Base-by-base conservation (phyloP, 2,329 filamentous ascomycete species). In the Ceratocystis cacaofunesta region DNA sequence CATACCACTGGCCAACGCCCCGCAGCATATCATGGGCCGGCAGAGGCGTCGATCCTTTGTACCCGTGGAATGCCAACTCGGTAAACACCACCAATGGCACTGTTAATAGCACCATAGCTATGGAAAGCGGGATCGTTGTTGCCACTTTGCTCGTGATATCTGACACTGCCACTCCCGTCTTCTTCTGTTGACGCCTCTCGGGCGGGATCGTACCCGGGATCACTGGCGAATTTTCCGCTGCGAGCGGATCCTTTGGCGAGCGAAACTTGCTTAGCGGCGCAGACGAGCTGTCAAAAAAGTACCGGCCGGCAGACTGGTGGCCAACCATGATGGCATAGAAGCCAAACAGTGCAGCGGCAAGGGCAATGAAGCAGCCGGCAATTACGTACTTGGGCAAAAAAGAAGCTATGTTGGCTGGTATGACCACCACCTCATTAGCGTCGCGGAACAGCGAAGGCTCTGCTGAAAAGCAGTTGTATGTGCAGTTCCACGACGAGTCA, bases 401-500 rank as follows among this genome's bases (percentile, higher is more conserved):
- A 3, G 66, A 52, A 22, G 63, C 66, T 28, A 67, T 55, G 58
- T 65, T 65, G 1, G 66, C 66, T 7, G 62, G 66, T 58, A 67
- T 67, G 17, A 65, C 63, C 17, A 62, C 30, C 36, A 67, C 58
- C 5, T 67, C 66, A 19, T 64, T 62, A 5, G 58, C 19, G 12
- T 67, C 66, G 5, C 66, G 62, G 30, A 67, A 63, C 19, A 67
- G 28, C 15, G 66, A 67, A 4, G 58, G 32, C 46, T 44, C 36
- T 2, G 66, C 63, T 22, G 43, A 41, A 48, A 67, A 67, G 63
- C 66, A 67, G 28, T 62, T 58, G 58, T 67, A 67, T 2, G 66
- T 67, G 48, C 66, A 67, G 58, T 67, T 67, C 66, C 66, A 67
- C 12, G 57, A 62, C 7, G 66, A 67, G 50, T 67, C 66, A 50